A percentile compares a stretch with the other conserved stretches of the same genome.
Evolutionary conservation across 441 rosid species (phyloP).

Genomic region (Erodium chrysanthum): DNA sequence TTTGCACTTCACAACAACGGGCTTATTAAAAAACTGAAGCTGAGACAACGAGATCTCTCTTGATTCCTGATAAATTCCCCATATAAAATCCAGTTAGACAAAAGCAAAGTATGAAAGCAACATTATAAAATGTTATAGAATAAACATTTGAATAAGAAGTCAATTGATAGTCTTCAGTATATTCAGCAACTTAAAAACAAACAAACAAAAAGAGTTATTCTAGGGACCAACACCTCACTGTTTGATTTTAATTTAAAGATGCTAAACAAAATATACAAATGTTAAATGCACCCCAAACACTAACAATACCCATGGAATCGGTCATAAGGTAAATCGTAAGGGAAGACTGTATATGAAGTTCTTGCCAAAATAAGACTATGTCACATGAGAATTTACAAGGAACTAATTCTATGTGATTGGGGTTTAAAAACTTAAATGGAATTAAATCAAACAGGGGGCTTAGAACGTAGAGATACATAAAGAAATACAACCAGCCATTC

Average conservation of each 20-base stretch:
- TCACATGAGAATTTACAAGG: neutral
- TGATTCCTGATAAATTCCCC: constrained; percentile 50
- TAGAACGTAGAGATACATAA: neutral
- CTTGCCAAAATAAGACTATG: neutral
- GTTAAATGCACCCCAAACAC: neutral
- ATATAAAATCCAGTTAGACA: constrained; percentile 20
- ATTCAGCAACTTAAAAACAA: neutral
- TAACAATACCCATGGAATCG: neutral
- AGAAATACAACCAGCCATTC: constrained; percentile 4
- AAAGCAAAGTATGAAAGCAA: constrained; percentile 5
- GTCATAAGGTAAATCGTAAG: neutral
- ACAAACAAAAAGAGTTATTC: neutral
- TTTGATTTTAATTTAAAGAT: neutral
- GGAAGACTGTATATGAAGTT: neutral
- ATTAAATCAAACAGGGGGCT: neutral
- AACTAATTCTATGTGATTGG: neutral
- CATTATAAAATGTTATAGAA: neutral
- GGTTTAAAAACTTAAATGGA: neutral
- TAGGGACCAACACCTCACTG: constrained; percentile 1
- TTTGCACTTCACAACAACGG: constrained; percentile 65
- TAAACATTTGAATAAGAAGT: neutral
- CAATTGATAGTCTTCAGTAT: neutral
- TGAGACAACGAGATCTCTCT: constrained; percentile 66
- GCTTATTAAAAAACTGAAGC: constrained; percentile 49
- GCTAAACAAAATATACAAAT: neutral